phyloP scores from a whole-genome alignment of 306 rosid genomes.

The Inga oerstediana region DNA sequence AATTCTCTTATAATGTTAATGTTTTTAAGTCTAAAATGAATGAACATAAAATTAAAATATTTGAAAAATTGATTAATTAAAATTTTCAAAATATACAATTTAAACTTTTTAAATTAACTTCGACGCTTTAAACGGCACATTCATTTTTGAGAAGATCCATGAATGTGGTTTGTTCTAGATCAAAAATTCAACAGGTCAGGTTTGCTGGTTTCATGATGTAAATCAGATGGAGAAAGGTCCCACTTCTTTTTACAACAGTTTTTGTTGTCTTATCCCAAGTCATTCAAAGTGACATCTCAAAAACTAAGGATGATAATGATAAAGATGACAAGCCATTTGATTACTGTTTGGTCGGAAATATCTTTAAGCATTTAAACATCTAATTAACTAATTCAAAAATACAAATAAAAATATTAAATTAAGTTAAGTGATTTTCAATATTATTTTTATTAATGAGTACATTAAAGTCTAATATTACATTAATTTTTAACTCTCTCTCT shows the following conservation, averaged over 20 bases:
- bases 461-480: too few species aligned
- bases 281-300: neutral
- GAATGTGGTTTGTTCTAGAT: slow-evolving; percentile 21
- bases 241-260: neutral
- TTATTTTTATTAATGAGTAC: too few species aligned
- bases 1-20: neutral
- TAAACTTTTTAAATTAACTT: neutral
- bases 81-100: neutral
- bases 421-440: too few species aligned
- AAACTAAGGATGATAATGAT: neutral
- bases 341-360: neutral
- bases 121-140: neutral
- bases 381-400: too few species aligned
- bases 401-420: too few species aligned
- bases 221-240: neutral
- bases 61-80: neutral
- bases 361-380: neutral
- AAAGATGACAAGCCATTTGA: too few species aligned
- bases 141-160: slow-evolving; percentile 8
- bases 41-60: neutral
- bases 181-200: neutral
- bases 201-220: neutral
- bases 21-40: neutral
- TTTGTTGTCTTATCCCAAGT: neutral
- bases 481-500: too few species aligned